Conservation (phyloP, 179 eudicot genomes). For the Drosera spatulata region DNA sequence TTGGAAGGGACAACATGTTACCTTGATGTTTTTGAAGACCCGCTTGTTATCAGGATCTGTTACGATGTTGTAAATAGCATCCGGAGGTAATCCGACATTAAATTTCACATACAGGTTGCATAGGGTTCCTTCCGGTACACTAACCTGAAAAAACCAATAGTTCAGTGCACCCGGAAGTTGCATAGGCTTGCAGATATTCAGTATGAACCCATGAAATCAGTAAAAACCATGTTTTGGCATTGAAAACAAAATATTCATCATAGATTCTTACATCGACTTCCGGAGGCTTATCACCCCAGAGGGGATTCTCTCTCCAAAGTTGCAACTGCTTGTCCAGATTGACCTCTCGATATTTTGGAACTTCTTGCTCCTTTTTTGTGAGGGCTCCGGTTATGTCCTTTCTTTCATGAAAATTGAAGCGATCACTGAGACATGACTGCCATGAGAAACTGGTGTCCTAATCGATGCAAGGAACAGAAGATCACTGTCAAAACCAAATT, state of each 20-base stretch:
- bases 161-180: not conserved
- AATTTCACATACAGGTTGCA: constrained; percentile 57
- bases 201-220: not conserved
- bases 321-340: constrained; percentile 68
- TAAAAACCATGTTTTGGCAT: not conserved
- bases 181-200: not conserved
- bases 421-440: constrained; percentile 43
- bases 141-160: constrained; percentile 46
- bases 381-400: constrained; percentile 12
- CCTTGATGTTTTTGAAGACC: constrained; percentile 96
- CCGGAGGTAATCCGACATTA: constrained; percentile 90
- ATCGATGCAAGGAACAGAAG: not conserved
- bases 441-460: constrained; percentile 8
- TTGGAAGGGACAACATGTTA: constrained; percentile 3
- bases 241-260: not conserved
- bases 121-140: constrained; percentile 92
- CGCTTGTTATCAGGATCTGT: constrained; percentile 90
- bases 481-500: not conserved
- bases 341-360: constrained; percentile 24
- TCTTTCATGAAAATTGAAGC: constrained; percentile 14
- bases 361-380: constrained; percentile 24
- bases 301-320: constrained; percentile 81
- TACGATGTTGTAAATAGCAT: constrained; percentile 84
- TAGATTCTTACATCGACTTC: constrained; percentile 43
- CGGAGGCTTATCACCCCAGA: constrained; percentile 55